phyloP scores from a whole-genome alignment of 345 rosid species.

The Salix viminalis region DNA sequence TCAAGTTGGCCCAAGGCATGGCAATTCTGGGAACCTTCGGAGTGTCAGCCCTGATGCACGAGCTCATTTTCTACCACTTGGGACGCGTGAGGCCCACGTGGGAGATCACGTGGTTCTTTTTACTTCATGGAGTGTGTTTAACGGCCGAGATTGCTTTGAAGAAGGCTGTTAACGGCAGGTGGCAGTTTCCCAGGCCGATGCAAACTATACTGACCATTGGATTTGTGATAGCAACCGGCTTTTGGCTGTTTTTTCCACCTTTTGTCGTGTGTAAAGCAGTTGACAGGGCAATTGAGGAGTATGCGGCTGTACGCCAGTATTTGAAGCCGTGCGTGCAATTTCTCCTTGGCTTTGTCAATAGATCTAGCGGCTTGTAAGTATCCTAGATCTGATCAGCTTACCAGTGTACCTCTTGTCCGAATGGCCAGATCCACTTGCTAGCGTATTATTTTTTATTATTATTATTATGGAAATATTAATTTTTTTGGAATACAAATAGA shows the following conservation, averaged over 20 bases:
- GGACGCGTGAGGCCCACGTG: slow-evolving; percentile 14
- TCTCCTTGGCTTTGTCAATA: no score
- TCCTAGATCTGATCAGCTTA: no score
- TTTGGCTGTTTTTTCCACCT: slow-evolving; percentile 49
- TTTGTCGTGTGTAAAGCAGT: slow-evolving; percentile 16
- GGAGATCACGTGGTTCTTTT: slow-evolving; percentile 12
- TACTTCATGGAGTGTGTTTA: slow-evolving; percentile 14
- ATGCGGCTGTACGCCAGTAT: neutral
- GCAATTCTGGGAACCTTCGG: slow-evolving; percentile 13
- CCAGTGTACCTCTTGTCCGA: no score
- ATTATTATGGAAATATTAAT: no score
- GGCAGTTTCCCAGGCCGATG: slow-evolving; percentile 22
- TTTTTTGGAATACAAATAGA: no score
- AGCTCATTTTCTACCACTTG: slow-evolving; percentile 17
- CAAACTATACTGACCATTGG: slow-evolving; percentile 33
- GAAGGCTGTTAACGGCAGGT: slow-evolving; percentile 18
- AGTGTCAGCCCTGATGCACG: slow-evolving; percentile 23
- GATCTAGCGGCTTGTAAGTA: no score
- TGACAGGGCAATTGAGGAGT: slow-evolving; percentile 7
- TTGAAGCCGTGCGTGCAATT: neutral
- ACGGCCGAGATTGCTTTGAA: slow-evolving; percentile 25
- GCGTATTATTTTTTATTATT: no score
- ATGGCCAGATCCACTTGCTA: no score
- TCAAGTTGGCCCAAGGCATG: neutral
- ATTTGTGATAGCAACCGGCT: slow-evolving; percentile 33